Evolutionary conservation across 2,329 filamentous ascomycete species (phyloP), one percentile per base, ranked within the genome.

Genomic region (Trichoderma harzianum): DNA sequence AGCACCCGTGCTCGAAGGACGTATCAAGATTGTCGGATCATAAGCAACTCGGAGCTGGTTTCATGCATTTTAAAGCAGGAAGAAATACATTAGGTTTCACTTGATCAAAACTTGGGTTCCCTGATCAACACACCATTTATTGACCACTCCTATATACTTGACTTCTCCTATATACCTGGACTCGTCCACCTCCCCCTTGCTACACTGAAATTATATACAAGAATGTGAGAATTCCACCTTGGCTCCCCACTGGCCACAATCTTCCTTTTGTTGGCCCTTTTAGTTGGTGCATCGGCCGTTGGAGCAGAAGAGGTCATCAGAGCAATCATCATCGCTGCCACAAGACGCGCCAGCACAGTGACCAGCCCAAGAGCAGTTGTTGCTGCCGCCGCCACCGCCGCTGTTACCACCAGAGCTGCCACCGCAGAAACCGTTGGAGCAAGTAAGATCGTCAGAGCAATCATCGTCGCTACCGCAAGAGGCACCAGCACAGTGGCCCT

Each of bases 1-100:
- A 79, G 89, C 91, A 70, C 94, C 94, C 1, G 87, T 87, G 71
- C 73, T 95, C 10, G 94, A 97, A 79, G 93, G 93, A 1, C 87
- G 94, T 62, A 97, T 97, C 55, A 80, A 78, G 36, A 86, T 86
- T 79, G 78, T 86, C 3, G 77, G 73, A 32, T 74, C 72, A 34
- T 73, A 30, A 64, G 16, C 57, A 43, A 43, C 14, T n/a, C 4
- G 6, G 2, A 7, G 12, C 5, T 18, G 34, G 21, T 24, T 62
- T 28, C 3, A 7, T 10, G 16, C 4, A 21, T 26, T n/a, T n/a
- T 58, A 12, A 18, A 28, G 36, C 32, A 28, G 24, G 30, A 34
- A 47, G 16, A n/a, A n/a, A 53, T 26, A 34, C 30, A 34, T 32
- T 47, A 21, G 14, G 12, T 24, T 43, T 58, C 16, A 21, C 34